Percentiles rank a stretch among this genome's conserved stretches.
These are phyloP conservation scores for Colletotrichum sp. DNA, from an alignment of 2,329 filamentous ascomycete species.

Conservation along the genomic window DNA sequence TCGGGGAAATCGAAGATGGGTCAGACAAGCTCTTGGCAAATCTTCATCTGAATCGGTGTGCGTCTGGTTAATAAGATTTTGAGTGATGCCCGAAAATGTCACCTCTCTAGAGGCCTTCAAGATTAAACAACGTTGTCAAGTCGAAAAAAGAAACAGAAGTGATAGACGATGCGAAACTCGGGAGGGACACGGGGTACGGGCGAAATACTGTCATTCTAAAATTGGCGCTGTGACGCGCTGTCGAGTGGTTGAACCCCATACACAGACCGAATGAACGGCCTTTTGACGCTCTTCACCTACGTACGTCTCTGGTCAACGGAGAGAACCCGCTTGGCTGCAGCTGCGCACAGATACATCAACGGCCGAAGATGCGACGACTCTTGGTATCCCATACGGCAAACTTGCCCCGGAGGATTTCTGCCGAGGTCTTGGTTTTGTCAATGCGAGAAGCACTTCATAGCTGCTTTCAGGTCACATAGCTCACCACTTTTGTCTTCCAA, in stretches of 20 bases:
- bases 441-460: neutral
- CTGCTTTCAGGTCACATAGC: neutral
- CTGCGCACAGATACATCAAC: neutral
- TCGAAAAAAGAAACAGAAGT: neutral
- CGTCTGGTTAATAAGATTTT: neutral
- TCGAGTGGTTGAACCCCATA: neutral
- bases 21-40: neutral
- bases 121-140: neutral
- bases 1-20: fast-evolving
- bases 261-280: neutral
- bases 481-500: neutral
- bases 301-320: neutral
- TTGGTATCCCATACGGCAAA: neutral
- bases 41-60: neutral
- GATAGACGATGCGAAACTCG: neutral
- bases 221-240: neutral
- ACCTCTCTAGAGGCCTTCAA: fast-evolving
- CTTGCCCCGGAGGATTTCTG: neutral
- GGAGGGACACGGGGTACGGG: neutral
- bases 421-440: neutral
- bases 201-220: neutral
- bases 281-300: neutral
- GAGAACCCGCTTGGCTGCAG: neutral
- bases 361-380: neutral
- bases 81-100: neutral